Evolutionary conservation across 2,329 filamentous ascomycete species (phyloP), one percentile per base, ranked within the genome.

Genomic region (Diaporthe capsici): DNA sequence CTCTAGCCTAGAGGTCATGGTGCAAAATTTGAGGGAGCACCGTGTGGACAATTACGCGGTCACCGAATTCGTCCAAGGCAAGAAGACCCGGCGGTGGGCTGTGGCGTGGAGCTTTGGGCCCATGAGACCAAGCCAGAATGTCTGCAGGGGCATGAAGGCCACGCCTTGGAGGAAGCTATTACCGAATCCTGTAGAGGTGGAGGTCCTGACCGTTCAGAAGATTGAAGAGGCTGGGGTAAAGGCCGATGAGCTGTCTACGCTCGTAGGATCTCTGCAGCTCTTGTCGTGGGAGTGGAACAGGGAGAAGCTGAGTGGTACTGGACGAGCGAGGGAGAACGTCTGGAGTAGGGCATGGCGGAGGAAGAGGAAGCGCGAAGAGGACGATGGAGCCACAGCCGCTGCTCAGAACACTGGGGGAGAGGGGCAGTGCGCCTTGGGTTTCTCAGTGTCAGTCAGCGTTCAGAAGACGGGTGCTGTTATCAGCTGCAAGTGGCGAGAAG

Each of bases 91-190:
- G 71, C 88, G 97, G 25, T 98, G 96, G 96, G 95, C 92, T 1
- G 85, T 98, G 3, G 97, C 90, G 0, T 99, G 97, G 97, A 97
- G 94, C 80, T 98, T 95, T 84, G 85, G 86, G 2, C 87, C 90
- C 71, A 86, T 90, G 81, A 88, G 96, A 61, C 95, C 96, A 3
- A 82, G 86, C 6, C 82, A 87, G 74, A 79, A 82, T 57, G 83
- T 87, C 55, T 86, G 88, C 31, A 81, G 89, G 61, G 87, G 87
- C 0, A 82, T 87, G 71, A 85, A 84, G 71, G 83, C 85, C 3
- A 80, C 83, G 0, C 60, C 80, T 4, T 83, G 85, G 60, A 88
- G 83, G 76, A 86, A 82, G 44, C 75, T 89, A 0, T 80, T 90
- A 22, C 90, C 89, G 0, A 79, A 81, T 0, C 76, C 80, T 0